Base-by-base conservation (phyloP, 768 basidiomycete genomes). In the Hypsizygus marmoreus region DNA sequence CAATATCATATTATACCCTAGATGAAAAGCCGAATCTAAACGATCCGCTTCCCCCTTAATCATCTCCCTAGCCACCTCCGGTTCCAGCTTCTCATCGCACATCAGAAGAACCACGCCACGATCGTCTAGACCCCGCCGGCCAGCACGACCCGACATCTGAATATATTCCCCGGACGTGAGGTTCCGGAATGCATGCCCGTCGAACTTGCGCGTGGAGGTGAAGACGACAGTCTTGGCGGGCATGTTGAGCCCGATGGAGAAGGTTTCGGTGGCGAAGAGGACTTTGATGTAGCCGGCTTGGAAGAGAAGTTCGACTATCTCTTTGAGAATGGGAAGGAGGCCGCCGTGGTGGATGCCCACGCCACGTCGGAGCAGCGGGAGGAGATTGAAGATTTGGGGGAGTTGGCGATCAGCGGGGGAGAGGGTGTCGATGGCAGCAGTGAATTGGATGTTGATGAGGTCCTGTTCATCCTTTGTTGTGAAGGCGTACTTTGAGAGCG, bases 51-150 rank as follows among this genome's bases (percentile, higher is more conserved):
- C 88, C 35, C 97, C 97, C 67, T 97, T 98, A 58, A 99, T 88
- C 97, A 99, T 99, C 42, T 75, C 79, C 72, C 95, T 98, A 28
- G 97, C 95, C 0, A 87, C 82, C 2, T 79, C 64, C 0, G 97
- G 95, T 58, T 98, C 97, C 34, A 99, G 76, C 68, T 95, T 97
- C 71, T 98, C 93, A 65, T 98, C 97, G 64, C 89, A 90, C 97
- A 99, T 98, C 92, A 99, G 90, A 57, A 99, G 97, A 41, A 99
- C 97, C 40, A 98, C 92, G 42, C 97, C 97, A n/a, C 97, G 84
- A 50, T 98, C 95, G 64, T 99, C 97, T 48, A 98, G 70, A 32
- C 97, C 97, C 68, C 97, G 84, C 58, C 97, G 86, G 51, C 97
- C 97, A 2, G 97, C 97, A 45, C 97, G 90, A 44, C 97, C 97